Evolutionary conservation across 1,284 basidiomycete species (phyloP), one percentile per base, ranked within the genome.

Genomic region (Fistulinella cinereoalba): DNA sequence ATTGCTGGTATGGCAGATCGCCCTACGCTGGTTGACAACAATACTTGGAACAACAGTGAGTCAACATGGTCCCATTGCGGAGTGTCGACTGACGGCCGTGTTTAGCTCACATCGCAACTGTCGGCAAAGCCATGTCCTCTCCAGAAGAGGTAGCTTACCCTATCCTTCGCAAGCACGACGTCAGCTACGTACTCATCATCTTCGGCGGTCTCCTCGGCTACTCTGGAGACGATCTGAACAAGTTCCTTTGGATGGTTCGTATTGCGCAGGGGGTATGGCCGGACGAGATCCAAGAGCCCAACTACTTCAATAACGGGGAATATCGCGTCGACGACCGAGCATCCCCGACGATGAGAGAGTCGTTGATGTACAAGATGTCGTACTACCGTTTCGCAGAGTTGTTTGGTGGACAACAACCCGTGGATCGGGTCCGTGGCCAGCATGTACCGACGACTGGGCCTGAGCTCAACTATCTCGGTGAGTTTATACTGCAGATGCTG

Each of bases 31-130:
- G 97, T 99, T 10, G 97, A 99, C 70, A 99, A 99, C 75, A 99
- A 99, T 68, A 99, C 97, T 1, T 99, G 97, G 97, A 99, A 99
- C 73, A 99, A 99, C 73, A 99, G 91, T 93, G 56, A 57, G 88
- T 76, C 6, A 32, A 28, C 21, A 19, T 8, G 18, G 10, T 41
- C 8, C 3, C 9, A 11, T 23, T 40, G 4, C 16, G 22, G 8
- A 3, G 34, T 18, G 15, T 19, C 49, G 12, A 22, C 31, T 50
- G 43, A 61, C 24, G 18, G 39, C 36, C 43, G 32, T 49, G 36
- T 50, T 16, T 55, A 91, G 86, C 89, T 28, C 92, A 97, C 67
- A 97, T 97, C 53, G 95, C 95, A 1, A 97, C 94, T 12, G 95
- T 97, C 43, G 95, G 95, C 49, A 97, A 96, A 68, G 95, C 94